Evolutionary conservation across 495 filamentous ascomycete species (phyloP), one percentile per base, ranked within the genome.

Genomic region (Lophiotrema nucula): DNA sequence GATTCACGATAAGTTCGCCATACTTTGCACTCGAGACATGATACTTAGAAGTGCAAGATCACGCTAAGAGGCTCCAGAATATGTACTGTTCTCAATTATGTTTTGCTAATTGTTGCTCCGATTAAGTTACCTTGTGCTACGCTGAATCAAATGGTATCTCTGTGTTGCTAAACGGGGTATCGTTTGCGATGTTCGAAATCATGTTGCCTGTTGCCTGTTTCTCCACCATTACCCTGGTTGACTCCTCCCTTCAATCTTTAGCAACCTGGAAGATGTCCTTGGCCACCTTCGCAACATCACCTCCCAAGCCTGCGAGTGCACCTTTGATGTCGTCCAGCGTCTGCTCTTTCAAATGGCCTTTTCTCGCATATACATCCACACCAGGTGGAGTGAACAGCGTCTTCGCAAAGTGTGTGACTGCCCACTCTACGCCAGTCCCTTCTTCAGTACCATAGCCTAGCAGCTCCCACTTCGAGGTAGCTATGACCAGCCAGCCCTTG

Each of bases 371-470:
- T 26, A 91, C 71, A 75, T 92, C 88, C 27, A 91, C 64, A 1
- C 88, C 89, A 54, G 85, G 84, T 41, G 84, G 83, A 42, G 87
- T 89, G 64, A 91, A 91, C 43, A 86, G 52, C 27, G 84, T 90
- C 55, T 83, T 83, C 55, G 80, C 80, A 67, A 92, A 93, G 74
- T 82, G 88, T 2, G 86, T 91, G 3, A 91, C 85, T 8, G 81
- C 77, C 85, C 84, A 92, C 25, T 52, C 55, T 56, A 75, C 67
- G 35, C 62, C 60, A 55, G 57, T 62, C 4, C 54, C 73, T 21
- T 69, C 73, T 47, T 71, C 79, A 38, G 82, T 74, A 0, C 88
- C 88, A 75, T 76, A 88, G 3, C 86, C 87, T 38, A 92, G 67
- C 15, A 88, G 71, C 76, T 92, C 87, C 88, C 88, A 92, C 66